Evolutionary conservation across 164 flowering plant species (phyloP), one percentile per base, ranked within the genome.

Genomic region (Akebia trifoliata): DNA sequence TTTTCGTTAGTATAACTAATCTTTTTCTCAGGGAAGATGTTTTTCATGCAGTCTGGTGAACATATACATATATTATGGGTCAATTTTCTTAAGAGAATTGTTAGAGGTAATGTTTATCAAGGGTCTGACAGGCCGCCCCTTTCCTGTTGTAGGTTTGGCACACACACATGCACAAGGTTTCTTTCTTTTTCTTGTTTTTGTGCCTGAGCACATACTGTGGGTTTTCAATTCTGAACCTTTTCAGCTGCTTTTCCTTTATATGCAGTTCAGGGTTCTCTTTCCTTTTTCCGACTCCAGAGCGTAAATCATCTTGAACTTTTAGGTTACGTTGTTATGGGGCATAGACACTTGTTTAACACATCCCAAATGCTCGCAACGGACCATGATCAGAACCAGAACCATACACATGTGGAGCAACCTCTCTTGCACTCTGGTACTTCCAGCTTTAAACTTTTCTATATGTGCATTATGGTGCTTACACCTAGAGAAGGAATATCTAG

Each of bases 351-450:
- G 30, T 72, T 54, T 24, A 62, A 56, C 60, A 43, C 82, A 63
- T 54, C 79, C 15, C 82, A 74, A 36, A 67, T 76, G 53, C 68
- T 68, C 70, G 88, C 71, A 28, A 63, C 31, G 60, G 82, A 73
- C 2, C 70, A 64, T 59, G 81, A 81, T 56, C 84, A 77, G 64
- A 64, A 72, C 32, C 72, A 76, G 78, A 25, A 66, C 7, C 79
- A 30, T 8, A 17, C 28, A 28, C 52, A 49, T 49, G 52, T 49
- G 6, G 32, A 49, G 52, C 52, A 76, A 35, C 77, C 76, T 35
- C 76, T 54, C 58, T 30, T 65, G 62, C 75, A 70, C 50, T 38
- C 62, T 18, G 86, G 87, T 82, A 82, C n/a, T n/a, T n/a, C n/a
- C n/a, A 20, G 20, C 28, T 45, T 22, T 6, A 48, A 28, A 48